These are phyloP conservation scores for Ceratocystis variospora DNA, from an alignment of 2,329 filamentous ascomycete genomes.

Conservation along the genomic window DNA sequence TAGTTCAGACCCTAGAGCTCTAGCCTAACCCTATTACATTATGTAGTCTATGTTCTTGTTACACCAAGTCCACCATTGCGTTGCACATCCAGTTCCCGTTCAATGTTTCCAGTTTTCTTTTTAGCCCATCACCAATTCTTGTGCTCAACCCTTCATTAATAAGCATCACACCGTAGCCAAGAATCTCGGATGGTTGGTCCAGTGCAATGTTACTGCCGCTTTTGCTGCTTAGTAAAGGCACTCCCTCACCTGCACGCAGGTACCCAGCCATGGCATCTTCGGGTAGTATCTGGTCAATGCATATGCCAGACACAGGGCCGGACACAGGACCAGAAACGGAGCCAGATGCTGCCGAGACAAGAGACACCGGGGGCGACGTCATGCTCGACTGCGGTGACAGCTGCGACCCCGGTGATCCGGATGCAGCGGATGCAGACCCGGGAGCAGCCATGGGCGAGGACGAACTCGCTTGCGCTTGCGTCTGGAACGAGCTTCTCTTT, in stretches of 20 bases:
- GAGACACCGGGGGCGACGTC: not conserved
- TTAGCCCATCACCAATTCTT: conserved; percentile 34
- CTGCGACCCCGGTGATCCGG: conserved; percentile 12
- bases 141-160: conserved; percentile 31
- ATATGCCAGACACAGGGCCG: conserved; percentile 20
- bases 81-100: conserved; percentile 30
- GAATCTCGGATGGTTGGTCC: conserved; percentile 29
- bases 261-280: conserved; percentile 29
- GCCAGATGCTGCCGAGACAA: conserved; percentile 2
- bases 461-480: not conserved
- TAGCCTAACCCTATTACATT: not conserved
- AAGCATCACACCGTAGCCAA: conserved; percentile 30
- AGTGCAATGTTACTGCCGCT: conserved; percentile 26
- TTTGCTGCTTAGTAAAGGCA: conserved; percentile 28
- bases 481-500: not conserved
- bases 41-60: not conserved
- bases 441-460: not conserved
- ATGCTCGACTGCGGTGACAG: conserved; percentile 6
- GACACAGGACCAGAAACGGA: conserved; percentile 4
- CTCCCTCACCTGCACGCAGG: conserved; percentile 30
- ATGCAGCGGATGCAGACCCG: not conserved
- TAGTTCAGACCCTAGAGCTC: not conserved
- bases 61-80: not conserved
- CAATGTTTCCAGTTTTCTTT: conserved; percentile 31
- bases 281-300: conserved; percentile 31